These are phyloP conservation scores for Cladophialophora psammophila DNA, from an alignment of 2,329 filamentous ascomycete species.

Conservation along the genomic window DNA sequence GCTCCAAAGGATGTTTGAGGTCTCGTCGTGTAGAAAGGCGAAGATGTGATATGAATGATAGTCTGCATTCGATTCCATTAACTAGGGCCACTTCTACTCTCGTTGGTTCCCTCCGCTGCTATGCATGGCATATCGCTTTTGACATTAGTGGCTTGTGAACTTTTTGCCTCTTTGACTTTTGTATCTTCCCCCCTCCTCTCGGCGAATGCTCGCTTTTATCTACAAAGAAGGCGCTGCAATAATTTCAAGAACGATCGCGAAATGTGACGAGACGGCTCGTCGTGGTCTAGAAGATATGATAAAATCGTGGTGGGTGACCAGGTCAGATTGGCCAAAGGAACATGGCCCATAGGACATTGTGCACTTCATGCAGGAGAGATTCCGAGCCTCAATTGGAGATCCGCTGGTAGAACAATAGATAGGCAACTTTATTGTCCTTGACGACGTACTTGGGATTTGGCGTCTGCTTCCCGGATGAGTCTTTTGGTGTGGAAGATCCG, in stretches of 20 bases:
- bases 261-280: neutral
- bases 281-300: constrained; percentile 17
- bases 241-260: constrained; percentile 23
- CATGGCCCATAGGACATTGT: neutral
- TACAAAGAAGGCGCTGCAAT: constrained; percentile 23
- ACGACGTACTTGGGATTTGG: constrained; percentile 65
- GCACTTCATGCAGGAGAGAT: neutral
- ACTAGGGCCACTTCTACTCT: constrained; percentile 4
- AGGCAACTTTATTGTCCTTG: constrained; percentile 96
- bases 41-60: constrained; percentile 7
- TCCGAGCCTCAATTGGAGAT: constrained; percentile 25
- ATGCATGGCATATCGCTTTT: constrained; percentile 26
- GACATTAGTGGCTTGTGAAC: constrained; percentile 12
- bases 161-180: constrained; percentile 14
- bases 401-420: constrained; percentile 92
- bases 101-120: constrained; percentile 10
- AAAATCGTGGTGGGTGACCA: neutral
- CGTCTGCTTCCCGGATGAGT: constrained; percentile 64
- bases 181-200: neutral
- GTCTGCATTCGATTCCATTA: constrained; percentile 11
- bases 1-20: neutral
- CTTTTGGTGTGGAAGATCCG: constrained; percentile 64
- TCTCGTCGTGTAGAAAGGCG: neutral
- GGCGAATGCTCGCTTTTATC: constrained; percentile 25
- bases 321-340: constrained; percentile 1